Conservation (phyloP, 371 early-diverging fungal genomes). For the Syncephalastrum sp. region DNA sequence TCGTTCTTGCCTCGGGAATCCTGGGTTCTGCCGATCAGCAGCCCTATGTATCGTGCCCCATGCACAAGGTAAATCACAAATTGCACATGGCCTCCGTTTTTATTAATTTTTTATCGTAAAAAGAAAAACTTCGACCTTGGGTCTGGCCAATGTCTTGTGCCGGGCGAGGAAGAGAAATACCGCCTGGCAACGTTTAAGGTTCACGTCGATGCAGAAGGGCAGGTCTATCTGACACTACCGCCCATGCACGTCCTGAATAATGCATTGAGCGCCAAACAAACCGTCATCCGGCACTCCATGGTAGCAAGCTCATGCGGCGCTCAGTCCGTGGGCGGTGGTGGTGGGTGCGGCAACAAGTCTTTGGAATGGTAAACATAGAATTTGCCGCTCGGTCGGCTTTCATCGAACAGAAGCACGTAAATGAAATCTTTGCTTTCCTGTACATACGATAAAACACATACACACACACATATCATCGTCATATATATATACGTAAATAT, state of each 20-base stretch:
- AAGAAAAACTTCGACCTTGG: conserved; percentile 59
- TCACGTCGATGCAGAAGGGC: conserved; percentile 39
- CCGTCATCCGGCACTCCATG: conserved; percentile 39
- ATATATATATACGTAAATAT: no score
- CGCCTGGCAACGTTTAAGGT: conserved; percentile 53
- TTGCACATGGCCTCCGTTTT: conserved; percentile 31
- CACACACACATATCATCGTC: no score
- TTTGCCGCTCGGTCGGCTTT: no score
- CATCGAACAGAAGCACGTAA: no score
- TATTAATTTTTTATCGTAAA: not conserved
- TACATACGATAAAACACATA: no score
- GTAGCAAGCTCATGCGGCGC: conserved; percentile 4
- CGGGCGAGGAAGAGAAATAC: conserved; percentile 45
- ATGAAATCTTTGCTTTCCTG: no score
- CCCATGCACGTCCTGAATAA: conserved; percentile 42
- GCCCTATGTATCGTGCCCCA: conserved; percentile 65
- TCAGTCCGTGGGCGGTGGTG: conserved; percentile 7
- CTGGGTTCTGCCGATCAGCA: conserved; percentile 25
- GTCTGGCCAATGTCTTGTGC: conserved; percentile 48
- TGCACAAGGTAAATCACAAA: conserved; percentile 49
- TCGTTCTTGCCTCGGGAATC: conserved; percentile 63
- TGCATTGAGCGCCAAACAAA: conserved; percentile 48
- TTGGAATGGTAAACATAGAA: conserved; percentile 16
- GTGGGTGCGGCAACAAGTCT: conserved; percentile 20
- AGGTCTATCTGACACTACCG: conserved; percentile 51